Percentiles rank a stretch among this genome's conserved stretches.
Conservation (phyloP, 2,329 filamentous ascomycete genomes). For the Penicillium expansum region DNA sequence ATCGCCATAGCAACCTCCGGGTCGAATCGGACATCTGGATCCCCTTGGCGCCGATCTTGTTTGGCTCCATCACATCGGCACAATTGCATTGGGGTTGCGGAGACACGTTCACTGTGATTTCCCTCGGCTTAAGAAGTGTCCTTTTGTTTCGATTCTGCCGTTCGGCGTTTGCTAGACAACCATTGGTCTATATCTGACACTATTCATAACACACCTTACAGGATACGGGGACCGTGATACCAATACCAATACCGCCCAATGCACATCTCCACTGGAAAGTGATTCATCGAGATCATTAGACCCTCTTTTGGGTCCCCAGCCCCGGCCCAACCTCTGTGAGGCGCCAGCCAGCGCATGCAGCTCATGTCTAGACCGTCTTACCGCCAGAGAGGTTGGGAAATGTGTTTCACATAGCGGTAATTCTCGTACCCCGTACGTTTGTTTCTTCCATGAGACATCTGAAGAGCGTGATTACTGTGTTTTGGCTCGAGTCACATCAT, state of each 20-base stretch:
- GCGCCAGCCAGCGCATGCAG: constrained; percentile 10
- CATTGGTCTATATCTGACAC: constrained; percentile 1
- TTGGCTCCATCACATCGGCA: constrained; percentile 8
- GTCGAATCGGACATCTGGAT: constrained; percentile 20
- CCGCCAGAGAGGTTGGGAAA: constrained; percentile 3
- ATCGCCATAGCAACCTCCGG: constrained; percentile 19
- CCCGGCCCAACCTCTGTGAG: constrained; percentile 13
- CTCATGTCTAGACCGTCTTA: constrained; percentile 19
- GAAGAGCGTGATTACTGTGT: not conserved
- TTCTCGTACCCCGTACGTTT: not conserved
- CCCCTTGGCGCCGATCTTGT: constrained; percentile 10
- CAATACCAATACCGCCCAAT: not conserved
- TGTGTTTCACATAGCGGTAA: not conserved
- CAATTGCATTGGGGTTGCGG: constrained; percentile 4
- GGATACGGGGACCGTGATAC: not conserved
- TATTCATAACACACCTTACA: not conserved
- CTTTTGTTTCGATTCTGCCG: not conserved
- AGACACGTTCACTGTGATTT: not conserved
- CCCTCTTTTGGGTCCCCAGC: constrained; percentile 6
- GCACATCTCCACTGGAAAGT: constrained; percentile 5
- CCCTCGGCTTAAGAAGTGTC: not conserved
- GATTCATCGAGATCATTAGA: constrained; percentile 10
- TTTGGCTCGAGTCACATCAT: not conserved
- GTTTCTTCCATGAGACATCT: not conserved
- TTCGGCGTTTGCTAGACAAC: not conserved